Conservation (phyloP, 2,329 filamentous ascomycete genomes). For the Hirsutella minnesotensis region DNA sequence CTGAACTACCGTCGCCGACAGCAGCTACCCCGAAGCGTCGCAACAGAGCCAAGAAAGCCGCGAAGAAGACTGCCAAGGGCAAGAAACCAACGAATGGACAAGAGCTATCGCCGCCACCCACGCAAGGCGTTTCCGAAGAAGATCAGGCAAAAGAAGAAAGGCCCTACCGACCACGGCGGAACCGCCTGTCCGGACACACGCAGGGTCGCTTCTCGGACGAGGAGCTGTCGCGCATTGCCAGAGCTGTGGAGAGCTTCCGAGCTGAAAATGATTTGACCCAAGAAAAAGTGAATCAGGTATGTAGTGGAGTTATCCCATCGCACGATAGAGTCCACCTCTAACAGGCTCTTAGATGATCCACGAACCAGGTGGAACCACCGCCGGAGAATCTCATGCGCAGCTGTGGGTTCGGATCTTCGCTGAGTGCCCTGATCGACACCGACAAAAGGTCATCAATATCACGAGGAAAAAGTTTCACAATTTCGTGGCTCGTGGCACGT, state of each 20-base stretch:
- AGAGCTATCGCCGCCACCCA: background rate
- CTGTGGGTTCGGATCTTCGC: slow-evolving; percentile 39
- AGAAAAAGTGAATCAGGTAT: slow-evolving; percentile 33
- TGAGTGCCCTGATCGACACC: slow-evolving; percentile 36
- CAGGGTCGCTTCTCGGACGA: slow-evolving; percentile 31
- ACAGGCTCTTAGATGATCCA: slow-evolving; percentile 20
- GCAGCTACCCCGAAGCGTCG: slow-evolving; percentile 18
- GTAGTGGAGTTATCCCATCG: background rate
- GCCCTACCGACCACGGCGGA: slow-evolving; percentile 8
- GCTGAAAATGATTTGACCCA: slow-evolving; percentile 29
- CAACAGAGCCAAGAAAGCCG: slow-evolving; percentile 15
- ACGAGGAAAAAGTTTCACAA: slow-evolving; percentile 55
- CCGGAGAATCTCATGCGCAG: slow-evolving; percentile 23
- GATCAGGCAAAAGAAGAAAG: slow-evolving; percentile 8
- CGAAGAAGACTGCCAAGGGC: slow-evolving; percentile 12
- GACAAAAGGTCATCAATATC: slow-evolving; percentile 41
- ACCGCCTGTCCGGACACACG: slow-evolving; percentile 15
- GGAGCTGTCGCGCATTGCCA: slow-evolving; percentile 28
- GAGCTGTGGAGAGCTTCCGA: slow-evolving; percentile 31
- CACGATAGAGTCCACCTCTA: slow-evolving; percentile 6
- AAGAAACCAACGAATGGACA: slow-evolving; percentile 7
- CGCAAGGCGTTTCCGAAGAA: slow-evolving; percentile 1
- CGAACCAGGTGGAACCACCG: slow-evolving; percentile 21
- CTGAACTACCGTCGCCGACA: slow-evolving; percentile 20
- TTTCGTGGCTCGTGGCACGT: slow-evolving; percentile 41